phyloP scores from a whole-genome alignment of 2,329 filamentous ascomycete genomes.

The Ascocoryne sarcoides region DNA sequence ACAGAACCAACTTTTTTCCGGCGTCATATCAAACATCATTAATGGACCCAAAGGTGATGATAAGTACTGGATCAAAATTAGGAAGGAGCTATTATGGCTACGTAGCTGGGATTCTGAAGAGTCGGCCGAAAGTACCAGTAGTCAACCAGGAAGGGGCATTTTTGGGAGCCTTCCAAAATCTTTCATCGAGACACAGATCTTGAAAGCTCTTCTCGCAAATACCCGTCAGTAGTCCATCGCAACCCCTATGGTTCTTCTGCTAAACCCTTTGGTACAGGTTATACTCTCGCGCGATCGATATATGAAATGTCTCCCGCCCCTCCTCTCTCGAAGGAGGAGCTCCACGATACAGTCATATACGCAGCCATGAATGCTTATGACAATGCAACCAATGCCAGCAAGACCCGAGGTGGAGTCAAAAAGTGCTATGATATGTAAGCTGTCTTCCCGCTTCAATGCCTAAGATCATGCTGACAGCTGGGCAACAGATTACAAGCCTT shows the following conservation, averaged over 20 bases:
- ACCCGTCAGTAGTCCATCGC: slow-evolving; percentile 39
- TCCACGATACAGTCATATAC: slow-evolving; percentile 53
- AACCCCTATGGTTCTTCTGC: slow-evolving; percentile 1
- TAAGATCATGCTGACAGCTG: slow-evolving; percentile 18
- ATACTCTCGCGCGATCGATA: slow-evolving; percentile 52
- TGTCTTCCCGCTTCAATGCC: background rate
- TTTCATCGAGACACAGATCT: slow-evolving; percentile 60
- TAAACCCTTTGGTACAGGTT: slow-evolving; percentile 37
- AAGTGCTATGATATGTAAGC: slow-evolving; percentile 67
- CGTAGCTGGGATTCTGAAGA: slow-evolving; percentile 58
- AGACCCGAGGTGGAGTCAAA: slow-evolving; percentile 65
- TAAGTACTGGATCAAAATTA: slow-evolving; percentile 50
- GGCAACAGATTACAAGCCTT: slow-evolving; percentile 53
- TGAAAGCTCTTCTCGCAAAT: slow-evolving; percentile 57
- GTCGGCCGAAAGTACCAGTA: slow-evolving; percentile 27
- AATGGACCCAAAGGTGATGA: slow-evolving; percentile 47
- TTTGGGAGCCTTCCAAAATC: slow-evolving; percentile 51
- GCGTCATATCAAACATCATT: slow-evolving; percentile 36
- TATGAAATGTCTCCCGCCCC: slow-evolving; percentile 44
- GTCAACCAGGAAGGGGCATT: slow-evolving; percentile 35
- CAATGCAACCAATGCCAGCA: slow-evolving; percentile 74
- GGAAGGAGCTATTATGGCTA: slow-evolving; percentile 64
- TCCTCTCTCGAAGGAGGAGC: slow-evolving; percentile 39
- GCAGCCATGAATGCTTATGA: slow-evolving; percentile 66
- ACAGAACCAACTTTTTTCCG: slow-evolving; percentile 49